Evolutionary conservation across 2,329 filamentous ascomycete genomes (phyloP).

Genomic region (Myriosclerotinia curreyana): DNA sequence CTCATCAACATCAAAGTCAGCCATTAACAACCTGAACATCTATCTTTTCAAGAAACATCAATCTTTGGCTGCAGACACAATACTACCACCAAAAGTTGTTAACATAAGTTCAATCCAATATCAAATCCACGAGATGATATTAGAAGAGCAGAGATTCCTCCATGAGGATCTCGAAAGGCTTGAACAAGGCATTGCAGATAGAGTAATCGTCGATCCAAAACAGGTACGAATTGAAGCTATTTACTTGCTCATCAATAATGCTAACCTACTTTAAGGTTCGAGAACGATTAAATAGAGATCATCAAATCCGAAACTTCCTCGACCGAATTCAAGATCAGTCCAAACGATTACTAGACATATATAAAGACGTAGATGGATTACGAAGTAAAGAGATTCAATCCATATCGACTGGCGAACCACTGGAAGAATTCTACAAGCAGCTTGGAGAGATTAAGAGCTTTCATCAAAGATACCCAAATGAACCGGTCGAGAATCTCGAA

Average conservation of each 20-base stretch:
- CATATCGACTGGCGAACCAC: constrained; percentile 79
- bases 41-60: constrained; percentile 6
- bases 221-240: constrained; percentile 55
- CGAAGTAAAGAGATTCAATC: constrained; percentile 78
- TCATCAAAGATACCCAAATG: constrained; percentile 87
- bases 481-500: constrained; percentile 93
- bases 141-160: constrained; percentile 91
- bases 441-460: constrained; percentile 78
- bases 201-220: constrained; percentile 82
- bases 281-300: constrained; percentile 84
- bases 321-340: constrained; percentile 86
- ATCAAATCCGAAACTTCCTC: constrained; percentile 85
- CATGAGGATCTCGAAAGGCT: constrained; percentile 96
- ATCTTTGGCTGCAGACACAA: background rate
- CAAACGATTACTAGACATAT: constrained; percentile 73
- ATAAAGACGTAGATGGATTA: constrained; percentile 71
- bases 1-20: too few relatives aligned
- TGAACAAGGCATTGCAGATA: constrained; percentile 89
- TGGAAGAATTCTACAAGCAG: constrained; percentile 89
- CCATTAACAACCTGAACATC: constrained; percentile 1
- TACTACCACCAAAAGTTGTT: too few relatives aligned
- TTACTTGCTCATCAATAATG: background rate
- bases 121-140: constrained; percentile 55
- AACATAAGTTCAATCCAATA: background rate
- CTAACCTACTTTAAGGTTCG: constrained; percentile 61